Conservation (phyloP, 345 rosid species). For the Melastoma malabathricum region DNA sequence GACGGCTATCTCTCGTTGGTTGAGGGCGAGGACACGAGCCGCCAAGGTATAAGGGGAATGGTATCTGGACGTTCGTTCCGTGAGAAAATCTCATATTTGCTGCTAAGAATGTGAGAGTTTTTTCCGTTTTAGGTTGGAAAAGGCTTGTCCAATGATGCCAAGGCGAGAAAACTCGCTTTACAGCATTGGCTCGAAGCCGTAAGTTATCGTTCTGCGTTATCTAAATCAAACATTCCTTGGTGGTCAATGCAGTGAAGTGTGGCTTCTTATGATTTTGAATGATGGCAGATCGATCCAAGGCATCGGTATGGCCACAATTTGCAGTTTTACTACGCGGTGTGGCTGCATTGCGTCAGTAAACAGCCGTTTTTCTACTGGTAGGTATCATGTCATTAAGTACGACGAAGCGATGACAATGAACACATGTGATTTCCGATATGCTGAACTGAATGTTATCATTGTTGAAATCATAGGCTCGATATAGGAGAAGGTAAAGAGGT, state of each 20-base stretch:
- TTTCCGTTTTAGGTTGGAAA: slow-evolving; percentile 53
- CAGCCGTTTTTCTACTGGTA: slow-evolving; percentile 91
- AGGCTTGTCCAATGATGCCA: slow-evolving; percentile 74
- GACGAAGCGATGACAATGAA: too few species aligned
- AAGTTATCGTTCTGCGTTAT: slow-evolving; percentile 15
- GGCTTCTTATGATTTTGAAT: too few species aligned
- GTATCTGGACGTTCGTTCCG: neutral
- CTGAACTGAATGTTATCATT: too few species aligned
- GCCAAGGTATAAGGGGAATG: slow-evolving; percentile 42
- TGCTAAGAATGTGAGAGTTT: neutral
- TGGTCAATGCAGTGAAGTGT: too few species aligned
- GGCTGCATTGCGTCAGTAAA: slow-evolving; percentile 77
- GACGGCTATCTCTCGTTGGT: slow-evolving; percentile 84
- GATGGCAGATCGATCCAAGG: slow-evolving; percentile 71
- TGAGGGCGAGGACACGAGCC: slow-evolving; percentile 73
- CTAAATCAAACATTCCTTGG: too few species aligned
- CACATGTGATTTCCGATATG: too few species aligned
- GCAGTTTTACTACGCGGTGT: slow-evolving; percentile 67
- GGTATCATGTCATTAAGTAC: slow-evolving; percentile 3
- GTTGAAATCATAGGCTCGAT: slow-evolving; percentile 57
- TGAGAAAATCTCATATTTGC: neutral
- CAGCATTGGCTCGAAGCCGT: slow-evolving; percentile 99
- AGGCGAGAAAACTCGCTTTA: slow-evolving; percentile 76
- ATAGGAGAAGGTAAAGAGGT: slow-evolving; percentile 74
- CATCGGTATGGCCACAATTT: slow-evolving; percentile 96